phyloP scores from a whole-genome alignment of 1,284 basidiomycete genomes.

The Cystobasidium sp. region DNA sequence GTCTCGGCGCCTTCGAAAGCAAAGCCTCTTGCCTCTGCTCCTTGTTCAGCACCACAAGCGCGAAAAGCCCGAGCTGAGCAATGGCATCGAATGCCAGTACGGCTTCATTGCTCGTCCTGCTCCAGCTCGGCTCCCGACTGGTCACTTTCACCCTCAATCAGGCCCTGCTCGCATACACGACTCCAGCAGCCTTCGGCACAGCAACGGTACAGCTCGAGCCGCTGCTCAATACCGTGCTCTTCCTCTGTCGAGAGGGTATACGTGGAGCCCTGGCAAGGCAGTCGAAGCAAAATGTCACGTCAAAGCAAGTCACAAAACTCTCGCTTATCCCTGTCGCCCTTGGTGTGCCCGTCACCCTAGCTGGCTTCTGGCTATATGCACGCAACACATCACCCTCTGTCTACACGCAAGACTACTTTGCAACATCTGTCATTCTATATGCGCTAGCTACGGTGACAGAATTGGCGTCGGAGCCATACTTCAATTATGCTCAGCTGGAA shows the following conservation, averaged over 20 bases:
- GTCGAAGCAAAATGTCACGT: neutral
- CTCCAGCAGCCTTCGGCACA: constrained; percentile 83
- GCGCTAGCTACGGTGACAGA: constrained; percentile 74
- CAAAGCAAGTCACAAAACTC: constrained; percentile 59
- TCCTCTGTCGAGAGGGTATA: constrained; percentile 88
- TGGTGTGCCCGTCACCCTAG: constrained; percentile 64
- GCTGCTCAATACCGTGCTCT: constrained; percentile 84
- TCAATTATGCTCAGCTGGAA: constrained; percentile 63
- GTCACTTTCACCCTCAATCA: constrained; percentile 90
- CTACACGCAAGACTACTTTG: constrained; percentile 68
- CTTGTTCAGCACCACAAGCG: neutral
- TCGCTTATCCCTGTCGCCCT: constrained; percentile 66
- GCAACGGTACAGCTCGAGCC: constrained; percentile 85
- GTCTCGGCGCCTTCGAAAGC: neutral
- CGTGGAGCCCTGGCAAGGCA: constrained; percentile 71
- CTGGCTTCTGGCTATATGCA: constrained; percentile 64
- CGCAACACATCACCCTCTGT: constrained; percentile 63
- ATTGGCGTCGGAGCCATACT: constrained; percentile 78
- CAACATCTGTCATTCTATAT: constrained; percentile 69
- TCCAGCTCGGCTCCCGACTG: constrained; percentile 81
- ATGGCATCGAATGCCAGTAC: constrained; percentile 31
- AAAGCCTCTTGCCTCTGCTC: neutral
- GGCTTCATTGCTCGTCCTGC: constrained; percentile 66
- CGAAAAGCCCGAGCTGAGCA: neutral
- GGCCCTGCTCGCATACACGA: constrained; percentile 77